Base-by-base conservation (phyloP, 257 asterid genomes). In the Cordia subcordata region DNA sequence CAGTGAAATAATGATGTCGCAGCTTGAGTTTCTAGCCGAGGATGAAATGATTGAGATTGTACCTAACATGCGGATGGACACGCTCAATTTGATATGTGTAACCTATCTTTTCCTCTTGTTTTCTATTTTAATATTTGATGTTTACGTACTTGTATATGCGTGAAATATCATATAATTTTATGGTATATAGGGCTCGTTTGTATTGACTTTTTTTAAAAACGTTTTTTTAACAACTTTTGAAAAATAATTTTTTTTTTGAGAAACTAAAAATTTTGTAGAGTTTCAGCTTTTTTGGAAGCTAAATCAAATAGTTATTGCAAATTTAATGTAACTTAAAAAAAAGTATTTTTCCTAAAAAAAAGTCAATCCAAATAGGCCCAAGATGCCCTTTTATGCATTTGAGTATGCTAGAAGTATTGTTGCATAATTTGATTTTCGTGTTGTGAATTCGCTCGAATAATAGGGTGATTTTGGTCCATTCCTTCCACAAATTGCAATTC, bases 21-120 rank as follows among this genome's bases (percentile, higher is more conserved):
- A 87, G 99, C 38, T 93, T 83, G 96, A 93, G 84, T 93, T 93
- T 83, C 82, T 93, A 14, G 94, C 99, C 0, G 99, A 93, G 79
- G 99, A 93, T 76, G 99, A 89, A 70, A 57, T 65, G 72, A 42
- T 89, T 61, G 92, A 80, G 67, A 85, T 93, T 57, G 94, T 81
- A 38, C 95, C 99, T 27, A 89, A 86, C 73, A 55, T 79, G 89
- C 79, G 85, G 55, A 85, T 93, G 95, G 94, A 89, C 49, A 73
- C 80, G n/a, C 95, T 89, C 61, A 77, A 88, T 75, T 83, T 93
- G 73, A 83, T 85, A 67, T 82, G 88, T 27, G 97, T 89, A 86
- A 42, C 33, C 33, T 42, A 5, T 53, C 42, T 11, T 35, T 54
- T 11, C 4, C 12, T 14, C 44, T 49, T 52, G n/a, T 35, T 14